These are phyloP conservation scores for Streptanthus diversifolius DNA, from an alignment of 345 rosid species.

Conservation along the genomic window DNA sequence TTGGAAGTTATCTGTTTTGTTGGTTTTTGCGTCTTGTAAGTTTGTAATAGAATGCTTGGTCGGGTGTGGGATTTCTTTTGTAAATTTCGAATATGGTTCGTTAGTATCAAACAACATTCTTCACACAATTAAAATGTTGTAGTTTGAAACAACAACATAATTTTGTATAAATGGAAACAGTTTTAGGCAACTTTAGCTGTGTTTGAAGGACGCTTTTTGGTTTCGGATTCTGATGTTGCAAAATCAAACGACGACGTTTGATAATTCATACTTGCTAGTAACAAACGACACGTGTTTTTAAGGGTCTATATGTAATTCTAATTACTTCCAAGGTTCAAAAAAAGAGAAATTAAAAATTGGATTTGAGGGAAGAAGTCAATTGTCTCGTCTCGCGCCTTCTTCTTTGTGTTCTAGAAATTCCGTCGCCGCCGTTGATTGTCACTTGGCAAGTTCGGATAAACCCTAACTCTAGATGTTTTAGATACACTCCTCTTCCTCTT, in stretches of 20 bases:
- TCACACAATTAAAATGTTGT: not conserved
- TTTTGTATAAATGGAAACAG: not conserved
- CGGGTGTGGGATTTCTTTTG: not conserved
- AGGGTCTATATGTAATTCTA: not conserved
- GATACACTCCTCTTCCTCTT: not conserved
- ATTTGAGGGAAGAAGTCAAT: not conserved
- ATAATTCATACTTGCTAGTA: not conserved
- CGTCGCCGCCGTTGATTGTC: constrained; percentile 22
- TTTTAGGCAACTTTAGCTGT: not conserved
- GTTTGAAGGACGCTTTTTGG: not conserved
- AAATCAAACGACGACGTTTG: not conserved
- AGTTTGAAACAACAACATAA: not conserved
- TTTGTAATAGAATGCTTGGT: not conserved
- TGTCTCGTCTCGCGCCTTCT: not conserved
- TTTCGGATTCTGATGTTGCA: too few species aligned
- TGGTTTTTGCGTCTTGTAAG: constrained; percentile 21
- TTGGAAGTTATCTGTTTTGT: not conserved
- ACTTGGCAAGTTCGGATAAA: constrained; percentile 9
- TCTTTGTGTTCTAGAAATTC: constrained; percentile 4
- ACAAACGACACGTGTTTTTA: not conserved
- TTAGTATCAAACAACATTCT: constrained; percentile 7
- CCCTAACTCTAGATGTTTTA: not conserved
- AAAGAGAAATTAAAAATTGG: not conserved
- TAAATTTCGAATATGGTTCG: not conserved
- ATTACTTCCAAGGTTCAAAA: not conserved